These are phyloP conservation scores for Cryphonectria naterciae DNA, from an alignment of 2,329 filamentous ascomycete species.

Conservation along the genomic window DNA sequence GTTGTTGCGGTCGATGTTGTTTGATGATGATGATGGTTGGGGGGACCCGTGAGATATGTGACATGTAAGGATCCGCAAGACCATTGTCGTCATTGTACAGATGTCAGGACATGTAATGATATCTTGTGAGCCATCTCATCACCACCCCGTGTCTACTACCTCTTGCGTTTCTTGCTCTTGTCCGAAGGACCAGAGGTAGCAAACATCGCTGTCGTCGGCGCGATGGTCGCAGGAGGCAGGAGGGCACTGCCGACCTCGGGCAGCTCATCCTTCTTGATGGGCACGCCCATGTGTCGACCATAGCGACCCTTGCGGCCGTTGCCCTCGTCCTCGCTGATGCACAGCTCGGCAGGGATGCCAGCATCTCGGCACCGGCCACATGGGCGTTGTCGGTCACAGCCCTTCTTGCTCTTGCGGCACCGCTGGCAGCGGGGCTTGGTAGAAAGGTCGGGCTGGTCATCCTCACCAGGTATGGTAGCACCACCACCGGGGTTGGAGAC, in stretches of 20 bases:
- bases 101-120: background rate
- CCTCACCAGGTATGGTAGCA: slow-evolving; percentile 61
- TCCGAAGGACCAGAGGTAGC: slow-evolving; percentile 49
- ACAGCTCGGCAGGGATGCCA: slow-evolving; percentile 89
- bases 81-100: background rate
- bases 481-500: slow-evolving; percentile 54
- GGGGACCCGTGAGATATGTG: background rate
- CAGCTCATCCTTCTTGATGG: slow-evolving; percentile 62
- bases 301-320: slow-evolving; percentile 97
- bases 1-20: background rate
- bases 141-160: slow-evolving; percentile 48
- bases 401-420: slow-evolving; percentile 99
- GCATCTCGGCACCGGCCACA: slow-evolving; percentile 96
- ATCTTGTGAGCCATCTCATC: background rate
- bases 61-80: background rate
- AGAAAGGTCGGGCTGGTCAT: slow-evolving; percentile 89
- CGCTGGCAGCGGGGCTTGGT: slow-evolving; percentile 97
- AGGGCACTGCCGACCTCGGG: slow-evolving; percentile 45
- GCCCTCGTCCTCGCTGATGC: slow-evolving; percentile 95
- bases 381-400: slow-evolving; percentile 93
- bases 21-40: background rate
- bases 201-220: slow-evolving; percentile 46
- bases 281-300: slow-evolving; percentile 71
- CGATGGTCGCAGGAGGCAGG: slow-evolving; percentile 39
- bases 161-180: slow-evolving; percentile 67